Evolutionary conservation across 1,284 basidiomycete species (phyloP).

Genomic region (Grifola frondosa): DNA sequence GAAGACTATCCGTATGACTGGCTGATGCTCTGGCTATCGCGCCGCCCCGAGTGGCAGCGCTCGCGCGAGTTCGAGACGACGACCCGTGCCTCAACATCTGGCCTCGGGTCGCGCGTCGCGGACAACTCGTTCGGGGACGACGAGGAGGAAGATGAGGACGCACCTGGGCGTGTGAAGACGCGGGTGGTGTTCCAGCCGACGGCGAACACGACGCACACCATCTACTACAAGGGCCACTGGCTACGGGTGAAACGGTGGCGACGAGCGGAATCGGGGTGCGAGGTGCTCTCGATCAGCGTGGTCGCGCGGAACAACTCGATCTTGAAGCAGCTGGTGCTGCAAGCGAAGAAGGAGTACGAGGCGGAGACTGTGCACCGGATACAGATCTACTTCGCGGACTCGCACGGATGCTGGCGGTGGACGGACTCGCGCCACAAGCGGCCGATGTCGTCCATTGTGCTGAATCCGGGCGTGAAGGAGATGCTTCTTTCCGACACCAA

Average conservation of each 20-base stretch:
- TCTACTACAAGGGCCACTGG: slow-evolving; percentile 81
- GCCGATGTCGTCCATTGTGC: slow-evolving; percentile 75
- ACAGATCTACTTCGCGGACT: slow-evolving; percentile 83
- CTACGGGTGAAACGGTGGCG: slow-evolving; percentile 67
- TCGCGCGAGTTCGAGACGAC: slow-evolving; percentile 84
- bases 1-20: slow-evolving; percentile 84
- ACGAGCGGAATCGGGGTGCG: slow-evolving; percentile 64
- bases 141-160: slow-evolving; percentile 49
- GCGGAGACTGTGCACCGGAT: slow-evolving; percentile 79
- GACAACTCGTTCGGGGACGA: slow-evolving; percentile 65
- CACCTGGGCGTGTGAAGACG: slow-evolving; percentile 67
- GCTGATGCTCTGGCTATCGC: slow-evolving; percentile 79
- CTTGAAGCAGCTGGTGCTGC: slow-evolving; percentile 81
- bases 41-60: slow-evolving; percentile 79
- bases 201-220: slow-evolving; percentile 79
- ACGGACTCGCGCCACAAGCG: slow-evolving; percentile 80
- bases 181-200: slow-evolving; percentile 84
- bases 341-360: slow-evolving; percentile 84
- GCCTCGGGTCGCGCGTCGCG: slow-evolving; percentile 44
- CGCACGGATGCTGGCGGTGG: slow-evolving; percentile 83
- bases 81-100: slow-evolving; percentile 59
- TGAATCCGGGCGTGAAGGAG: slow-evolving; percentile 82
- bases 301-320: slow-evolving; percentile 77
- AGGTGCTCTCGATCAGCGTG: slow-evolving; percentile 76
- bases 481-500: slow-evolving; percentile 78